These are phyloP conservation scores for Lepidopterella palustris DNA, from an alignment of 495 filamentous ascomycete species.

Conservation along the genomic window DNA sequence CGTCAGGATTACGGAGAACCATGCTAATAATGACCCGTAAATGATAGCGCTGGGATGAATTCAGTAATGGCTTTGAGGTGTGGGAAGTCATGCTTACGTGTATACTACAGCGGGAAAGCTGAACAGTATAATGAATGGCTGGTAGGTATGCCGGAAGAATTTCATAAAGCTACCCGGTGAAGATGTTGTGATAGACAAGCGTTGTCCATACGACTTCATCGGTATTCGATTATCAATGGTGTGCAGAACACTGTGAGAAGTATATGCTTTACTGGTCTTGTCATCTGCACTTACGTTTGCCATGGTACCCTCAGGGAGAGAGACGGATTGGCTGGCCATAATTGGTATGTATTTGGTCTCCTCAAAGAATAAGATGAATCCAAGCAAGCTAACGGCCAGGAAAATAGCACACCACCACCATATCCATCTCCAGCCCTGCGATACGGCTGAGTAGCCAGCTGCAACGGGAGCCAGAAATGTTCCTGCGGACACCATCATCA, in stretches of 20 bases:
- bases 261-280: neutral
- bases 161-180: neutral
- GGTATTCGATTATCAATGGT: no score
- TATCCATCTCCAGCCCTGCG: conserved; percentile 47
- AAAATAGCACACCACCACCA: conserved; percentile 49
- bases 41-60: no score
- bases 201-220: no score
- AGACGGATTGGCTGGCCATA: neutral
- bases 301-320: neutral
- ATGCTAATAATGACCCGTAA: conserved; percentile 35
- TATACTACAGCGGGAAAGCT: conserved; percentile 39
- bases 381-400: conserved; percentile 36
- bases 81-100: no score
- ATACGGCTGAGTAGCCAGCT: conserved; percentile 41
- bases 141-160: neutral
- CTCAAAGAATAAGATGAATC: conserved; percentile 41
- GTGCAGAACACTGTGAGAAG: no score
- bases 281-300: neutral
- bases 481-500: conserved; percentile 34
- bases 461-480: conserved; percentile 41
- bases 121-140: neutral
- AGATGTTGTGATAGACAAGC: neutral
- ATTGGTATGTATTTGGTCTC: conserved; percentile 39
- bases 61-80: no score
- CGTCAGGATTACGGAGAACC: conserved; percentile 35